phyloP scores from a whole-genome alignment of 768 basidiomycete genomes.

The Lyophyllum decastes region DNA sequence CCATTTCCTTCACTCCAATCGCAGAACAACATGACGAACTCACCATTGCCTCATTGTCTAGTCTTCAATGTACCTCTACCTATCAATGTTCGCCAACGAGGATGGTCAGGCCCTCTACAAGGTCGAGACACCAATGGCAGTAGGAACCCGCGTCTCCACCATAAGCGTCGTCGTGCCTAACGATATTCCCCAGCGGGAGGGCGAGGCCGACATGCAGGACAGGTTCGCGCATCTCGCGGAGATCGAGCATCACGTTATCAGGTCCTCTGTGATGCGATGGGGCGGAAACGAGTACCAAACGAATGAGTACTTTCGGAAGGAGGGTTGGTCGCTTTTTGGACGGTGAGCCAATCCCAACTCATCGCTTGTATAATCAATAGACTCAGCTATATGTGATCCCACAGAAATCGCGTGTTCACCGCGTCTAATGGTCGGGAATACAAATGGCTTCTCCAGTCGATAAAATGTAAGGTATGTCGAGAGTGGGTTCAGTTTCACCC shows the following conservation, averaged over 20 bases:
- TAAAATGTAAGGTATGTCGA: slow-evolving; percentile 7
- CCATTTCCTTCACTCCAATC: no score
- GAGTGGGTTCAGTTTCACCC: not conserved
- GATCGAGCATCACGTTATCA: slow-evolving; percentile 5
- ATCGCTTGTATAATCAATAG: not conserved
- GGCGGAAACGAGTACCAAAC: slow-evolving; percentile 26
- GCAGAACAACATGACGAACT: no score
- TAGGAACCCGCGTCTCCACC: slow-evolving; percentile 3
- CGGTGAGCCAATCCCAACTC: slow-evolving; percentile 4
- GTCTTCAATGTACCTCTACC: slow-evolving; percentile 17
- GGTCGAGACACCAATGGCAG: slow-evolving; percentile 9
- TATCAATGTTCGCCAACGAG: slow-evolving; percentile 22
- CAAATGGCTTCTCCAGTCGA: slow-evolving; percentile 15
- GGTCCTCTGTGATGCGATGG: slow-evolving; percentile 30
- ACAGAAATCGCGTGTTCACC: slow-evolving; percentile 22
- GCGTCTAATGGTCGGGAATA: slow-evolving; percentile 23
- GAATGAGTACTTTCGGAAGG: slow-evolving; percentile 25
- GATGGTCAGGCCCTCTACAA: slow-evolving; percentile 24
- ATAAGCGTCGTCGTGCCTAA: slow-evolving; percentile 14
- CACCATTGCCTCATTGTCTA: not conserved
- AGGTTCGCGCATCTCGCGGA: slow-evolving; percentile 12
- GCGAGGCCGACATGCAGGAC: slow-evolving; percentile 8
- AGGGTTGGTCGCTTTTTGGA: slow-evolving; percentile 17
- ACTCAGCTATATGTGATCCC: not conserved
- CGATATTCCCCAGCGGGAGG: not conserved